Evolutionary conservation across 371 early-diverging fungal genomes (phyloP).

Genomic region (Saksenaea oblongispora): DNA sequence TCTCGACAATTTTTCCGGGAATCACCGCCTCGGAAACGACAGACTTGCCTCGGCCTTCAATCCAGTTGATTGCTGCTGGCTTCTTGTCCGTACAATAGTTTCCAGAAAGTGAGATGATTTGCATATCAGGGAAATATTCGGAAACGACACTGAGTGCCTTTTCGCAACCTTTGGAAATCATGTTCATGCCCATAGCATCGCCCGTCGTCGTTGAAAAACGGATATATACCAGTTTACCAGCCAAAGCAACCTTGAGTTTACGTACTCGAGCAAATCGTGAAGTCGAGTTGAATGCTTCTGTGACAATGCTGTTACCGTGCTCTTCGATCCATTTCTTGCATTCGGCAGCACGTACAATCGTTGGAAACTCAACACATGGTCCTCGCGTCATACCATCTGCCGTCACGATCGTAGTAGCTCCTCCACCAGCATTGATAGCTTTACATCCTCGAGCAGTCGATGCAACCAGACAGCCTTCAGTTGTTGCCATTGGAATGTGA

Average conservation of each 20-base stretch:
- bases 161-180: constrained; percentile 97
- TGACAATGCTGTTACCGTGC: constrained; percentile 67
- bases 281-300: constrained; percentile 85
- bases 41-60: constrained; percentile 96
- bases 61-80: constrained; percentile 96
- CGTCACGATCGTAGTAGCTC: constrained; percentile 82
- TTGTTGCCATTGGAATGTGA: constrained; percentile 96
- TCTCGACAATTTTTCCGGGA: constrained; percentile 75
- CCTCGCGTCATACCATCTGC: constrained; percentile 95
- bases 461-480: constrained; percentile 93
- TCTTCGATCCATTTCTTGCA: constrained; percentile 80
- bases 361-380: constrained; percentile 86
- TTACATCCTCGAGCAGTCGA: constrained; percentile 95
- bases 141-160: constrained; percentile 64
- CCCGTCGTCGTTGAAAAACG: constrained; percentile 92
- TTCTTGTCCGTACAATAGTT: constrained; percentile 99
- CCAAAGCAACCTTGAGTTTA: constrained; percentile 81
- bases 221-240: constrained; percentile 80
- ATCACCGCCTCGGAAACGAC: constrained; percentile 88
- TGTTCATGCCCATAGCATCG: constrained; percentile 99
- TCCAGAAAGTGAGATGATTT: constrained; percentile 83
- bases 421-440: constrained; percentile 88
- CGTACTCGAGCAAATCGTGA: constrained; percentile 86
- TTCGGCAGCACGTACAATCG: constrained; percentile 64
- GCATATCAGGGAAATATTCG: constrained; percentile 73